phyloP scores from a whole-genome alignment of 306 rosid species.

The Canavalia ensiformis region DNA sequence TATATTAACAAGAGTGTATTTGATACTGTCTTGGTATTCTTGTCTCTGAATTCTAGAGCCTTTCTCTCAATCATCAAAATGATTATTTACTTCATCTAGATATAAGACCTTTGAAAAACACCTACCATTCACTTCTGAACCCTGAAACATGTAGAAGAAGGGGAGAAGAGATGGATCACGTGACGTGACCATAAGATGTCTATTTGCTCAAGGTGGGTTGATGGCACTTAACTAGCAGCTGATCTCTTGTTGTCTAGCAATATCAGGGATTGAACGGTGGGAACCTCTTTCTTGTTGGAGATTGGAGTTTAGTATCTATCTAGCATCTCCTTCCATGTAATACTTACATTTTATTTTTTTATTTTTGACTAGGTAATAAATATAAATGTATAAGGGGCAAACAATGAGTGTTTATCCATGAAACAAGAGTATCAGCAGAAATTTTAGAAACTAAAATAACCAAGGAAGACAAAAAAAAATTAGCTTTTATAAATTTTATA shows the following conservation, averaged over 20 bases:
- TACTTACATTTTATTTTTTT: background rate
- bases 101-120: background rate
- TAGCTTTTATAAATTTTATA: background rate
- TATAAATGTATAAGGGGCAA: background rate
- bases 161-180: background rate
- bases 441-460: background rate
- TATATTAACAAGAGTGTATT: slow-evolving; percentile 33
- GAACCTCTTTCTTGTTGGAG: background rate
- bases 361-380: background rate
- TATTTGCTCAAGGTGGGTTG: background rate
- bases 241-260: background rate
- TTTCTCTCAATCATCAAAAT: background rate
- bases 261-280: background rate
- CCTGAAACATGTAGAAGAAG: slow-evolving; percentile 15
- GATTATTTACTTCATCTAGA: slow-evolving; percentile 3
- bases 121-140: background rate
- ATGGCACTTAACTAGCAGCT: background rate
- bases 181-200: background rate
- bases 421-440: slow-evolving; percentile 27
- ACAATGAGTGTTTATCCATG: background rate
- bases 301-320: background rate
- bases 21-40: slow-evolving; percentile 27
- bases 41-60: slow-evolving; percentile 16
- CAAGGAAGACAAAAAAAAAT: too few relatives aligned
- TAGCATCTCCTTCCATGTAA: background rate